These are phyloP conservation scores for Beauveria caledonica DNA, from an alignment of 2,329 filamentous ascomycete species.

Conservation along the genomic window DNA sequence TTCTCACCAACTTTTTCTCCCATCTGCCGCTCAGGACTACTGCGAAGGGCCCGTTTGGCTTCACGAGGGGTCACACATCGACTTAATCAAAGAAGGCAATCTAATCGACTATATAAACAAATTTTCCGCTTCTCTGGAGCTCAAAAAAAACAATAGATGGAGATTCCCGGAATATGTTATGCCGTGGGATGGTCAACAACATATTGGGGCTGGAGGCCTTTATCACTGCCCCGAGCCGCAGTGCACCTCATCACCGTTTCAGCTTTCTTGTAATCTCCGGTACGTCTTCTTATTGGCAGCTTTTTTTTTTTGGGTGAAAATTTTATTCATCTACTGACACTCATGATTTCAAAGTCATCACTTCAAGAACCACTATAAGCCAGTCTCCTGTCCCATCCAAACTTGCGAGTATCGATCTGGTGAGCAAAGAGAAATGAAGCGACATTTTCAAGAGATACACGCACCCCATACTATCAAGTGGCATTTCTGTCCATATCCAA, in stretches of 20 bases:
- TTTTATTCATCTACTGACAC: neutral
- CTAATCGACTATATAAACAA: too few species aligned
- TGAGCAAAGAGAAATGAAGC: slow-evolving; percentile 7
- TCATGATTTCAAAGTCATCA: neutral
- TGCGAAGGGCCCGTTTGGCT: too few species aligned
- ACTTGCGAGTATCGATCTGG: neutral
- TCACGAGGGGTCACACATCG: too few species aligned
- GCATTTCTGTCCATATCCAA: neutral
- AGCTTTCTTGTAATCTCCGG: neutral
- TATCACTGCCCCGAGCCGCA: neutral
- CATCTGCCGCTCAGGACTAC: too few species aligned
- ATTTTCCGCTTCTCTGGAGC: too few species aligned
- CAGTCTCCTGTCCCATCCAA: neutral
- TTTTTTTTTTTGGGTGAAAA: neutral
- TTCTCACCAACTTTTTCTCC: too few species aligned
- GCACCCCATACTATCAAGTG: neutral
- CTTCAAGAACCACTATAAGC: neutral
- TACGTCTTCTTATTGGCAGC: neutral
- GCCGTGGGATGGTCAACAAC: too few species aligned
- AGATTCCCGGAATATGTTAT: too few species aligned
- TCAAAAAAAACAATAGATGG: too few species aligned
- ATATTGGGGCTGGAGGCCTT: too few species aligned
- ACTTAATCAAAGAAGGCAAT: too few species aligned
- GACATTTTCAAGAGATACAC: slow-evolving; percentile 2
- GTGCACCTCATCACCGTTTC: neutral